Base-by-base conservation (phyloP, 768 basidiomycete species). In the Calocybe gangraenosa region DNA sequence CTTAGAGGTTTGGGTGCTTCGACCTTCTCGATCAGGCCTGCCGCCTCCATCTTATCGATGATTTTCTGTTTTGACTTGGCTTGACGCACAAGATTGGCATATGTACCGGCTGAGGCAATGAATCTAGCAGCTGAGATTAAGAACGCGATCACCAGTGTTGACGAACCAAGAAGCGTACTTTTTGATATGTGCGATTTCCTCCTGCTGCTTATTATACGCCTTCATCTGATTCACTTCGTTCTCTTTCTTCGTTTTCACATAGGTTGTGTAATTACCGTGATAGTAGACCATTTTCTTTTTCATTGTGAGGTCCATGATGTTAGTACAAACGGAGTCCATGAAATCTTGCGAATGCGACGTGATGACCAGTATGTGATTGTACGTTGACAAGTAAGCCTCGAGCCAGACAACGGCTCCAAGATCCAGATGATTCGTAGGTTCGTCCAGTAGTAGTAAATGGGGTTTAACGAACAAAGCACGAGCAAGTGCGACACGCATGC, bases 201-300 rank as follows among this genome's bases (percentile, higher is more conserved):
- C 95, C 65, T 99, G 95, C 64, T 99, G 95, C 69, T 99, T 99
- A 57, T 82, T 61, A 67, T 97, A 99, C 42, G 95, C 96, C 76
- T 99, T 99, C 93, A 97, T 96, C 73, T 96, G 93, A 67, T 98
- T 99, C 61, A 93, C 86, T 74, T 99, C 95, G 73, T 99, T 99
- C 77, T 99, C 95, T 57, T 71, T 58, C 76, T 87, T 94, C 47
- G 95, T 98, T 62, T 92, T 84, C 54, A 97, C 94, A 69, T 92
- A 97, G n/a, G 89, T 92, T 39, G 92, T 76, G 72, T 96, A 97
- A 67, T 97, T 97, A 71, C 94, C 95, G 51, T 83, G 82, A 68
- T 97, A 97, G 66, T 96, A 96, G 32, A 89, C 74, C 45, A 97
- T 74, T 64, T 92, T 94, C 76, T 95, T 96, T 74, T 87, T 87